Conservation (phyloP, 140 eudicot species). For the Stevia rebaudiana region DNA sequence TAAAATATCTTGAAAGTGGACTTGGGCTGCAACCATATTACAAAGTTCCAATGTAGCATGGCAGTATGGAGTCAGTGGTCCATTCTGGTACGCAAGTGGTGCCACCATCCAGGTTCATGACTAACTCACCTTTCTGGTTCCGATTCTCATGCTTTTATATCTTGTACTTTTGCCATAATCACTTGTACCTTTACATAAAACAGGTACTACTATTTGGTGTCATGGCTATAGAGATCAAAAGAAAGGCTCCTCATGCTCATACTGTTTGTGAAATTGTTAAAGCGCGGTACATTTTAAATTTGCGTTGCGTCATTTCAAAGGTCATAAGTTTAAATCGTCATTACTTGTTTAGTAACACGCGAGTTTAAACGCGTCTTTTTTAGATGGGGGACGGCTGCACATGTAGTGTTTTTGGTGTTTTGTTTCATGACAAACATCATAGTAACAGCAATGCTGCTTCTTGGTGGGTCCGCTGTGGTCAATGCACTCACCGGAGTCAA, state of each 20-base stretch:
- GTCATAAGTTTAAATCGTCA: neutral
- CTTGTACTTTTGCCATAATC: conserved; percentile 8
- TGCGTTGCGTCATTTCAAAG: neutral
- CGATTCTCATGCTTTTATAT: conserved; percentile 6
- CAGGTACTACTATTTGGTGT: conserved; percentile 93
- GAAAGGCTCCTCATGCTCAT: conserved; percentile 98
- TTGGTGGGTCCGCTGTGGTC: conserved; percentile 99
- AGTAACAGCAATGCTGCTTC: conserved; percentile 96
- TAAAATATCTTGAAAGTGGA: conserved; percentile 5
- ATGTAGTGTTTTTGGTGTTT: conserved; percentile 72
- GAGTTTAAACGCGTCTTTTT: neutral
- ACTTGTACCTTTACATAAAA: neutral
- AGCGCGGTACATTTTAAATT: conserved; percentile 58
- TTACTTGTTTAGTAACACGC: neutral
- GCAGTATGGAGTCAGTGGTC: conserved; percentile 17
- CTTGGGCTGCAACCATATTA: conserved; percentile 14
- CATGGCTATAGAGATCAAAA: conserved; percentile 93
- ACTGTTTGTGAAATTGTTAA: conserved; percentile 95
- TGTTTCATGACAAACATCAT: conserved; percentile 96
- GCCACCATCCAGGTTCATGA: conserved; percentile 28
- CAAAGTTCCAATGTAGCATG: conserved; percentile 16
- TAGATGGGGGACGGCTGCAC: conserved; percentile 99
- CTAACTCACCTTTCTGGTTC: neutral
- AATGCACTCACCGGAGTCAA: conserved; percentile 95
- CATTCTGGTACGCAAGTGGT: conserved; percentile 18